phyloP scores from a whole-genome alignment of 1,139 yeast genomes.

The Debaryomyces fabryi region DNA sequence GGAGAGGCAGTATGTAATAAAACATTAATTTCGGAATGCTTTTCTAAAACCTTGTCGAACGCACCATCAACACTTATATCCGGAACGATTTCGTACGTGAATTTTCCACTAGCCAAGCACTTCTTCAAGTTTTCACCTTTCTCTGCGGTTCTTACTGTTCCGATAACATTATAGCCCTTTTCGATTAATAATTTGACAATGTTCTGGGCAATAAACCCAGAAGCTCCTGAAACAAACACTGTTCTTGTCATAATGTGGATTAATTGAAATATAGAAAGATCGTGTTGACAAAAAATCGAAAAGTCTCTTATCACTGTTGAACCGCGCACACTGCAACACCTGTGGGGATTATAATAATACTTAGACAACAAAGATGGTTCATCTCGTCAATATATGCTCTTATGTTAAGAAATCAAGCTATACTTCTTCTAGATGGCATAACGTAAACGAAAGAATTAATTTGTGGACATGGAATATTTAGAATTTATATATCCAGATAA shows the following conservation, averaged over 20 bases:
- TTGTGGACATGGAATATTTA: background rate
- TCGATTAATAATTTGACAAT: constrained; percentile 35
- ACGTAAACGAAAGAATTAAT: background rate
- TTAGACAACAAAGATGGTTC: background rate
- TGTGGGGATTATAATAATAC: background rate
- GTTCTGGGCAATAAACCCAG: constrained; percentile 62
- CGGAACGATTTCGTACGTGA: constrained; percentile 37
- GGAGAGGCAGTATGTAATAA: constrained; percentile 42
- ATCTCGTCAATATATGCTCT: background rate
- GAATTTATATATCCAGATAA: background rate
- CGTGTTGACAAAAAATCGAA: background rate
- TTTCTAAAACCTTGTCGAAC: constrained; percentile 35
- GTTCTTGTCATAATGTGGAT: background rate
- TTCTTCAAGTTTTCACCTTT: constrained; percentile 51
- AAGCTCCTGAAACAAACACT: constrained; percentile 59
- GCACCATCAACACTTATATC: constrained; percentile 37
- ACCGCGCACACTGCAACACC: constrained; percentile 1
- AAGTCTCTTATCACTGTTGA: constrained; percentile 1
- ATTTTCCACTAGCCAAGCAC: constrained; percentile 27
- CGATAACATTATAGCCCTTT: constrained; percentile 56
- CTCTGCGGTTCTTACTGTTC: constrained; percentile 59
- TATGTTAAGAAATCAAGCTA: background rate
- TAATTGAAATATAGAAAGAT: background rate
- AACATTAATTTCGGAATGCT: constrained; percentile 29
- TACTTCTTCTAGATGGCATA: background rate